Base-by-base conservation (phyloP, 768 basidiomycete genomes). In the Lactarius vividus region DNA sequence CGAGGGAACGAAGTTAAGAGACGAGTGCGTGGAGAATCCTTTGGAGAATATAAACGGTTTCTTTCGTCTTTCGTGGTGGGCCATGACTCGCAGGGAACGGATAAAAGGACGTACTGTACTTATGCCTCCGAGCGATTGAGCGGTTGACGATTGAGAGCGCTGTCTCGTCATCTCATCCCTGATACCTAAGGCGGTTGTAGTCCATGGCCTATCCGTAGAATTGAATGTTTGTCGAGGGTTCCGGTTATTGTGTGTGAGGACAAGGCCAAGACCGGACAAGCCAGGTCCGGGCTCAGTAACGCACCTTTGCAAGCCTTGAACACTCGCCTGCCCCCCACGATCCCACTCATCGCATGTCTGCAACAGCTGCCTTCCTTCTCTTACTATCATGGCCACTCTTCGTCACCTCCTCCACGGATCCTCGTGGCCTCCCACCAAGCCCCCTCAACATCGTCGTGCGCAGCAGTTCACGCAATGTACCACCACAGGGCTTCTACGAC, bases 401-500 rank as follows among this genome's bases (percentile, higher is more conserved):
- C 39, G 61, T 69, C 44, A 61, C 61, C 16, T 69, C 70, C 26
- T 60, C 69, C 29, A 33, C 68, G 2, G 28, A 42, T 28, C 61
- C 62, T 9, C 54, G 49, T 56, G 52, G 23, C 13, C 69, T 71
- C 16, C 53, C 71, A n/a, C 68, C 72, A 46, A 68, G 58, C 46
- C 70, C 73, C 9, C 63, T 74, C 42, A 62, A 70, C 66, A 69
- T 49, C 23, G 49, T 13, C 49, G 49, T 71, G 64, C 73, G 63
- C 44, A 42, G 16, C 39, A 64, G 39, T 33, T 53, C 46, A 15
- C 64, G 64, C 20, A 72, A 70, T 66, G 71, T 84, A 16, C 84
- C 87, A 4, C 66, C 80, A 8, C 72, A 74, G 49, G 91, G 90
- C 3, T 94, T 82, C 73, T 87, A 83, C 68, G 78, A 83, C 66